Evolutionary conservation across 78 protist genomes (phyloP), one percentile per base, ranked within the genome.

Genomic region (Dictyostelium intermedium): DNA sequence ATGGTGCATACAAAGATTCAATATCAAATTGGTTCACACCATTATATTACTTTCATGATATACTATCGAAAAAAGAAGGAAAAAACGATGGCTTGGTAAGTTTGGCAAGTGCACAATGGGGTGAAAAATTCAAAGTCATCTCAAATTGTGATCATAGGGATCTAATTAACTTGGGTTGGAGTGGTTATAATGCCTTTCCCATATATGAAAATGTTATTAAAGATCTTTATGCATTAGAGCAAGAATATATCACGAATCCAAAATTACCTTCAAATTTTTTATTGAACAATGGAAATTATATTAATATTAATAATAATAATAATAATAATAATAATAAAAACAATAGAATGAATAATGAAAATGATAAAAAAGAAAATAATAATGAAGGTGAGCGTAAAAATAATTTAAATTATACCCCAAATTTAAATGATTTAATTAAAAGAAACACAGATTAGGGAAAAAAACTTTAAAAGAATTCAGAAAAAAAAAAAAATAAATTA

Each of bases 71-170:
- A 27, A 43, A n/a, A 30, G 94, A 89, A 37, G 94, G 94, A n/a
- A 35, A 37, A 10, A 89, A 89, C 13, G 94, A 89, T 66, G 94
- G 94, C 1, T 39, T 89, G 41, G 94, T 89, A 1, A 80, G 87
- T 50, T 32, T 89, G 11, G 9, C 34, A 2, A 32, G 61, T 20
- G 73, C 94, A 23, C 45, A 70, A 69, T 81, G 87, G 86, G 93
- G 94, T 41, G 25, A 34, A 3, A 4, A 32, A 2, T 89, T 80
- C 25, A 43, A 78, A 69, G 61, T 61, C 23, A 37, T 89, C 7
- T 23, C 30, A 11, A 47, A 89, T 35, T 89, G 94, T 45, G 94
- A 89, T 80, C 94, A 89, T 70, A 18, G 83, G 2, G 83, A 89
- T 32, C 37, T 89, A 0, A 89, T 89, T 39, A 89, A 89, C 56